Percentiles rank a stretch among this genome's conserved stretches.
Conservation (phyloP, 2,329 filamentous ascomycete species). For the Endocalyx cinctus region DNA sequence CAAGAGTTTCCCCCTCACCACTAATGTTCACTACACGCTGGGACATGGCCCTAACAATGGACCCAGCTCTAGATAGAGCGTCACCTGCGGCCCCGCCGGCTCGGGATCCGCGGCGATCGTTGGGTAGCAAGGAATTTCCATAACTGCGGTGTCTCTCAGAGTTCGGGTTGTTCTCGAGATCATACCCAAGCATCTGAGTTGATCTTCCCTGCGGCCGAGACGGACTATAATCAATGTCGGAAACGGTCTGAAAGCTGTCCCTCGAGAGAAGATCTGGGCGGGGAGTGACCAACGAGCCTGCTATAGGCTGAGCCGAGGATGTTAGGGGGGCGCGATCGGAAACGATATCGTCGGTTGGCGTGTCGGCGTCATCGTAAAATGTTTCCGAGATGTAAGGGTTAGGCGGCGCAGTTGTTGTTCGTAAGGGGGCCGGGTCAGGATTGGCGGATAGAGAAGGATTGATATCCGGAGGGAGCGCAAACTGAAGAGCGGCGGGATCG, state of each 20-base stretch:
- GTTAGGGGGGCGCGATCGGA: conserved; percentile 57
- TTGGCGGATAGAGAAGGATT: conserved; percentile 25
- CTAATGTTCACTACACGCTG: conserved; percentile 97
- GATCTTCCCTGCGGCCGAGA: conserved; percentile 38
- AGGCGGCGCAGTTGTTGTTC: conserved; percentile 21
- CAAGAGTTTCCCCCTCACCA: conserved; percentile 80
- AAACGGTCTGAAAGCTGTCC: conserved; percentile 55
- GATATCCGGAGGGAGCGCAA: conserved; percentile 51
- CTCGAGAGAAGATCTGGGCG: conserved; percentile 37
- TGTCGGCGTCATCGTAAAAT: conserved; percentile 38
- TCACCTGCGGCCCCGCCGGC: conserved; percentile 59
- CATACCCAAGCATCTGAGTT: conserved; percentile 49
- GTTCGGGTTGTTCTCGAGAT: conserved; percentile 54
- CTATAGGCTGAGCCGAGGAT: conserved; percentile 50
- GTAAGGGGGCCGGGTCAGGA: conserved; percentile 19
- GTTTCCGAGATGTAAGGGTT: conserved; percentile 29
- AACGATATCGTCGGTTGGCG: conserved; percentile 41
- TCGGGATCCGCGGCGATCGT: conserved; percentile 51
- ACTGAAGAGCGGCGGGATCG: conserved; percentile 48
- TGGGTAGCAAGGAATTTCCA: conserved; percentile 51
- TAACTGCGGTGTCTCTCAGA: conserved; percentile 50
- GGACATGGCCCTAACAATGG: conserved; percentile 81
- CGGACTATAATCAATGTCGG: conserved; percentile 48
- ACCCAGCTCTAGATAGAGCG: conserved; percentile 65
- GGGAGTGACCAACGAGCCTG: conserved; percentile 41